A percentile compares a stretch with the other conserved stretches of the same genome.
Evolutionary conservation across 2,329 filamentous ascomycete species (phyloP).

Genomic region (Cephalotrichum gorgonifer): DNA sequence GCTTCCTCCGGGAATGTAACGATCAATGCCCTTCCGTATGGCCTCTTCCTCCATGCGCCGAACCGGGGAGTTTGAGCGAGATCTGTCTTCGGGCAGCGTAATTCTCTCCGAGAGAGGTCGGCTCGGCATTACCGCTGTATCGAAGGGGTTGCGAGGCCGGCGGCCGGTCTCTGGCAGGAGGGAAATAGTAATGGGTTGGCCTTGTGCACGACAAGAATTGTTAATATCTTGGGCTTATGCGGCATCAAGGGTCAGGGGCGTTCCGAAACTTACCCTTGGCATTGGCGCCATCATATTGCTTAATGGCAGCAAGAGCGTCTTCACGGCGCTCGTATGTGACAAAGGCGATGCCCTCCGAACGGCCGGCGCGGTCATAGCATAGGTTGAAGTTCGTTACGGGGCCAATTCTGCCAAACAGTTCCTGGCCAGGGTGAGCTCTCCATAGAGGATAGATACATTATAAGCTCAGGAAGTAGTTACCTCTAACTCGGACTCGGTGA

Average conservation of each 20-base stretch:
- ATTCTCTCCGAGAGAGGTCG: slow-evolving; percentile 52
- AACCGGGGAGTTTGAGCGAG: slow-evolving; percentile 50
- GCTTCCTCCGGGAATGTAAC: slow-evolving; percentile 59
- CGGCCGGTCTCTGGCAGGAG: slow-evolving; percentile 41
- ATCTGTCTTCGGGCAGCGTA: slow-evolving; percentile 42
- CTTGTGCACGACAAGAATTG: too few species aligned
- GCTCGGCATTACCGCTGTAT: slow-evolving; percentile 42
- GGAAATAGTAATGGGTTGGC: slow-evolving; percentile 69
- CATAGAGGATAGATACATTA: background rate
- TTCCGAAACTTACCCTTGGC: slow-evolving; percentile 56
- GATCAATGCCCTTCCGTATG: slow-evolving; percentile 60
- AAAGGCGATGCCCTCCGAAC: slow-evolving; percentile 75
- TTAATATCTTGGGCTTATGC: too few species aligned
- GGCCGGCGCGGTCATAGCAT: slow-evolving; percentile 77
- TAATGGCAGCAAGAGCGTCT: slow-evolving; percentile 65
- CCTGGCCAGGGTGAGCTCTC: slow-evolving; percentile 34
- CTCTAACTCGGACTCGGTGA: slow-evolving; percentile 73
- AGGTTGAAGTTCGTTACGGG: slow-evolving; percentile 59
- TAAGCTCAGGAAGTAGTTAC: slow-evolving; percentile 31
- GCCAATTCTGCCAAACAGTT: slow-evolving; percentile 71
- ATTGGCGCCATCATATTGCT: slow-evolving; percentile 80
- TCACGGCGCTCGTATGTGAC: slow-evolving; percentile 65
- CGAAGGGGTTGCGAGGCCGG: slow-evolving; percentile 41
- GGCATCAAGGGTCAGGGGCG: background rate
- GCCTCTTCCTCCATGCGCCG: slow-evolving; percentile 43